Conservation (phyloP, 2,329 filamentous ascomycete genomes). For the Emmonsiellopsis sp. region DNA sequence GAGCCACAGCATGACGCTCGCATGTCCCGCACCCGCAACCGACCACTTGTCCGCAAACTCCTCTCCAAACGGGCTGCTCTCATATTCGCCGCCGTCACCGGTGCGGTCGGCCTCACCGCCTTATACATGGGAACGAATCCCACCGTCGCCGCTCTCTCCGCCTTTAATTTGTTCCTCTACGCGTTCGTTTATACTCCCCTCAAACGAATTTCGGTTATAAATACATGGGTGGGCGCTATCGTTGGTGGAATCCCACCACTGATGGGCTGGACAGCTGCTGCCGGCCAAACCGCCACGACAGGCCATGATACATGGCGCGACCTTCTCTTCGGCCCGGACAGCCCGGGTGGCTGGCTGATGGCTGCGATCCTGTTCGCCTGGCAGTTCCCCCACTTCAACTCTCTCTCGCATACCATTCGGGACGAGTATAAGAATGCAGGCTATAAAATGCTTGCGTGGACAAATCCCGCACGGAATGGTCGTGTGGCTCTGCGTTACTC, state of each 20-base stretch:
- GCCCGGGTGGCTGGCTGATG: conserved; percentile 77
- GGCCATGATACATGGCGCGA: conserved; percentile 68
- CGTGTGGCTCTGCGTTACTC: conserved; percentile 85
- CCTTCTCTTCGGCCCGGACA: conserved; percentile 61
- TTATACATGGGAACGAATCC: conserved; percentile 90
- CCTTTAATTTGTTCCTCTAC: conserved; percentile 78
- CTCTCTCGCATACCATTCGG: conserved; percentile 76
- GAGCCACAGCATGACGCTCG: conserved; percentile 82
- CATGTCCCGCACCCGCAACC: conserved; percentile 87
- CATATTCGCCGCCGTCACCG: conserved; percentile 69
- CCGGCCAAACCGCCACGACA: conserved; percentile 69
- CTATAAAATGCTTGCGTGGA: conserved; percentile 70
- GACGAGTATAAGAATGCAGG: conserved; percentile 73
- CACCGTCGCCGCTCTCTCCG: conserved; percentile 78
- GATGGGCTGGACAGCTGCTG: conserved; percentile 97
- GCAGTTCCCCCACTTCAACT: conserved; percentile 99
- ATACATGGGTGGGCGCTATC: conserved; percentile 91
- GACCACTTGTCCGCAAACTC: conserved; percentile 76
- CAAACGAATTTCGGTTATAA: conserved; percentile 76
- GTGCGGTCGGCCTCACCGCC: conserved; percentile 57
- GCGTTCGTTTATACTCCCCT: conserved; percentile 87
- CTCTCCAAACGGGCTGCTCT: conserved; percentile 63
- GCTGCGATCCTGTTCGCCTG: conserved; percentile 80
- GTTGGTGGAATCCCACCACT: conserved; percentile 89
- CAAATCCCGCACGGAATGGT: conserved; percentile 74